phyloP scores from a whole-genome alignment of 192 early-diverging fungal species.

The Backusella sp. region DNA sequence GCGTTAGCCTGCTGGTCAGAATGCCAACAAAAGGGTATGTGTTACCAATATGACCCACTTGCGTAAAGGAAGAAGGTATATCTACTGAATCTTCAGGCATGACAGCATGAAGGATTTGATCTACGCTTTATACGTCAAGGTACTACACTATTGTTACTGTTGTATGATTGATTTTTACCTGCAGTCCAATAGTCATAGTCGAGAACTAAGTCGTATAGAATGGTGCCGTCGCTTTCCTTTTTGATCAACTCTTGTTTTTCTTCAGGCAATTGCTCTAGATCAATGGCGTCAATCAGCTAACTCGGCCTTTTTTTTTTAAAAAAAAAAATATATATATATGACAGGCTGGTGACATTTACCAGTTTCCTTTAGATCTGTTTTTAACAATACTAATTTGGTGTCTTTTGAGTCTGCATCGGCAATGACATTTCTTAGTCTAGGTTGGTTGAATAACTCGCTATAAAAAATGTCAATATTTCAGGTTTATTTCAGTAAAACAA shows the following conservation, averaged over 20 bases:
- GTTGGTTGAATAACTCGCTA: slow-evolving; percentile 18
- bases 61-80: slow-evolving; percentile 67
- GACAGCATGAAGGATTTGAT: slow-evolving; percentile 11
- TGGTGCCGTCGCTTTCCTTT: neutral
- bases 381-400: slow-evolving; percentile 47
- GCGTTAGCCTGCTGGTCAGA: neutral
- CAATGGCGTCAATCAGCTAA: slow-evolving; percentile 45
- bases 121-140: neutral
- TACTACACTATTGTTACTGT: neutral
- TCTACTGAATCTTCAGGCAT: slow-evolving; percentile 8
- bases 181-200: slow-evolving; percentile 63
- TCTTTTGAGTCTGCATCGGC: slow-evolving; percentile 46
- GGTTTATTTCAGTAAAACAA: neutral
- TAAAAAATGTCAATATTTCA: neutral
- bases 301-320: neutral
- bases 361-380: slow-evolving; percentile 35
- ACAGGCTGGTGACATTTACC: neutral
- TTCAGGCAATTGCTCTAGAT: neutral
- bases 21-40: neutral
- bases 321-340: neutral
- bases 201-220: neutral
- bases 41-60: slow-evolving; percentile 89
- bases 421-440: slow-evolving; percentile 11
- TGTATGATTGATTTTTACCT: slow-evolving; percentile 41
- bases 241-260: neutral